These are phyloP conservation scores for Allium sativum DNA, from an alignment of 106 monocot genomes.

Conservation along the genomic window DNA sequence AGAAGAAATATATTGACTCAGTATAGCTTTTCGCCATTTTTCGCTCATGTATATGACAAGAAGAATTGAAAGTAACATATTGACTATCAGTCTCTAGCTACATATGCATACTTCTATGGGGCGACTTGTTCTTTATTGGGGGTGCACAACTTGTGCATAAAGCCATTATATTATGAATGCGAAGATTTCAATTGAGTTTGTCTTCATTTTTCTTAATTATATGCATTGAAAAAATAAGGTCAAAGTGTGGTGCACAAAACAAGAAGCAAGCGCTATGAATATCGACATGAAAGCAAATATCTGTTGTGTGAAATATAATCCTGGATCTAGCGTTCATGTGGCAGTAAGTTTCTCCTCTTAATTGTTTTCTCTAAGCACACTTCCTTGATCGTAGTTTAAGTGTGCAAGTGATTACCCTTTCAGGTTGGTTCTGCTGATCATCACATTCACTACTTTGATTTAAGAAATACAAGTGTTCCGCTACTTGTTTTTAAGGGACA, in stretches of 20 bases:
- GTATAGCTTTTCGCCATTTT: not conserved
- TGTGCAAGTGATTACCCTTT: not conserved
- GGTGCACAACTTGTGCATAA: not conserved
- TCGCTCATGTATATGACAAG: not conserved
- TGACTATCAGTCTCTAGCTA: no score
- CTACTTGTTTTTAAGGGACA: conserved; percentile 79
- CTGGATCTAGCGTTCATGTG: conserved; percentile 75
- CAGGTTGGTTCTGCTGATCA: conserved; percentile 98
- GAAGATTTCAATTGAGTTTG: no score
- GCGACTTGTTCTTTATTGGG: not conserved
- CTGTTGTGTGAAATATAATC: conserved; percentile 98
- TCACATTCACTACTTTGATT: conserved; percentile 92
- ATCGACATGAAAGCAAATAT: conserved; percentile 99
- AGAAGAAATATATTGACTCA: no score
- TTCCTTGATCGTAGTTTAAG: not conserved
- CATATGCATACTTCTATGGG: not conserved
- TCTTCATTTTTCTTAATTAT: not conserved
- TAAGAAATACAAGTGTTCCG: conserved; percentile 78
- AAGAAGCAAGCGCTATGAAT: conserved; percentile 87
- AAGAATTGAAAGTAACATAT: not conserved
- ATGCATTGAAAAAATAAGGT: conserved; percentile 56
- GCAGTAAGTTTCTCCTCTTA: conserved; percentile 42
- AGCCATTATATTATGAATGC: not conserved
- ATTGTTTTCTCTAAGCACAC: not conserved
- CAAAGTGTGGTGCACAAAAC: conserved; percentile 91